Evolutionary conservation across 2,329 filamentous ascomycete genomes (phyloP), one percentile per base, ranked within the genome.

Genomic region (Trichophyton benhamiae): DNA sequence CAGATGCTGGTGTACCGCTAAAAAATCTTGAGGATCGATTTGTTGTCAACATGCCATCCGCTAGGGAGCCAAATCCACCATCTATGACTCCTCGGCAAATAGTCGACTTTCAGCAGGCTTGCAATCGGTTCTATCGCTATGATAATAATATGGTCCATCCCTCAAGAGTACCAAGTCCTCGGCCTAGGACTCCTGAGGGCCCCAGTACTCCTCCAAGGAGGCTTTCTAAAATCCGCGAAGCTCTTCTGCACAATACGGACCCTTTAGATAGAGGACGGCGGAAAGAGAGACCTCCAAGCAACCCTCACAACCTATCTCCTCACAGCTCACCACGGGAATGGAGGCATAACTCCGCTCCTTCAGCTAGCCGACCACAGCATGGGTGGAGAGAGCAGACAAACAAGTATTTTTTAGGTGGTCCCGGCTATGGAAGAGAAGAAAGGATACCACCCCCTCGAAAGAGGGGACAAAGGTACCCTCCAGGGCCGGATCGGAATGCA

Each of bases 41-140:
- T 63, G 74, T 76, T 52, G 72, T 77, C 38, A 69, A 77, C 57
- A 77, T 76, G 74, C 75, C 74, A 3, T 72, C 73, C 20, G 74
- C 75, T 2, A 74, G 70, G 42, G 74, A 77, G 1, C 74, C 75
- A 0, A 75, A 74, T 49, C 74, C 75, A 2, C 71, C 73, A 3
- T 70, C 67, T 1, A 73, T 77, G 72, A 75, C 71, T 3, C 66
- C 68, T 1, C 68, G 72, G 36, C 72, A 77, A 61, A 76, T 77
- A 41, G 55, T 65, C 1, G 67, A 74, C 15, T 77, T 74, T 49
- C 75, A 77, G 58, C 67, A 69, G 58, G 72, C 69, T 36, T 73
- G 75, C 11, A 71, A 74, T 36, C 66, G 60, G 49, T 67, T 71
- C 25, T 68, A 68, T 52, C 68, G 65, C 17, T 66, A 69, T 58